phyloP scores from a whole-genome alignment of 2,329 filamentous ascomycete species.

The Xylariaceae sp. region DNA sequence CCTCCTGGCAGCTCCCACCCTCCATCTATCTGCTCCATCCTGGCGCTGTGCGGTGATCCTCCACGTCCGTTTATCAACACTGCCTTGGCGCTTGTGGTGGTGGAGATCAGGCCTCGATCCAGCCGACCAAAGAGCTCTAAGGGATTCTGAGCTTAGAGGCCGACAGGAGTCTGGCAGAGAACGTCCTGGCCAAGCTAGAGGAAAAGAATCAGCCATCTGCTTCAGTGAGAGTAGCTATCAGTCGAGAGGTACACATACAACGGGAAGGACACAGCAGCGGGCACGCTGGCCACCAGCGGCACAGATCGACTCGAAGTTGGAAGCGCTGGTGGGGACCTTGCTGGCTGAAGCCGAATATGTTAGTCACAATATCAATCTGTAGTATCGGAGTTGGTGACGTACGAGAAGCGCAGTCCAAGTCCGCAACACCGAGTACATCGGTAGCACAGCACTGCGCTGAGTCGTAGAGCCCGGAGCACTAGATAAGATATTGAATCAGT shows the following conservation, averaged over 20 bases:
- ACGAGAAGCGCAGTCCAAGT: conserved; percentile 45
- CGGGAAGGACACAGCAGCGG: conserved; percentile 47
- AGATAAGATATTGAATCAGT: too few relatives aligned
- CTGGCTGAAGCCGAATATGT: conserved; percentile 23
- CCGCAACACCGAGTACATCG: conserved; percentile 44
- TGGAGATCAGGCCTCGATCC: conserved; percentile 1
- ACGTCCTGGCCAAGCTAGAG: conserved; percentile 27
- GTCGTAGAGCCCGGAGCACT: conserved; percentile 31
- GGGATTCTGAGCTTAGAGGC: conserved; percentile 30
- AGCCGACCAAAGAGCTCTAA: conserved; percentile 25
- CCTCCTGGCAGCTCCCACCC: too few relatives aligned
- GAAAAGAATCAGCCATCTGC: conserved; percentile 16
- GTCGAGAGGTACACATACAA: conserved; percentile 23
- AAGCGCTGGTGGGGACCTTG: conserved; percentile 31
- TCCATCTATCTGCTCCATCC: too few relatives aligned
- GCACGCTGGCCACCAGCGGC: conserved; percentile 40
- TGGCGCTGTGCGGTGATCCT: neutral
- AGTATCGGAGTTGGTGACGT: neutral
- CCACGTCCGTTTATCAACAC: neutral
- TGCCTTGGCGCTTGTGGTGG: neutral
- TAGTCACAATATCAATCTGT: too few relatives aligned
- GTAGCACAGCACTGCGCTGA: conserved; percentile 57
- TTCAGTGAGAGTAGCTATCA: neutral
- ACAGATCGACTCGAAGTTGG: conserved; percentile 41
- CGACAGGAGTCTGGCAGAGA: conserved; percentile 29